Base-by-base conservation (phyloP, 2,329 filamentous ascomycete species). In the Fusarium buxicola region DNA sequence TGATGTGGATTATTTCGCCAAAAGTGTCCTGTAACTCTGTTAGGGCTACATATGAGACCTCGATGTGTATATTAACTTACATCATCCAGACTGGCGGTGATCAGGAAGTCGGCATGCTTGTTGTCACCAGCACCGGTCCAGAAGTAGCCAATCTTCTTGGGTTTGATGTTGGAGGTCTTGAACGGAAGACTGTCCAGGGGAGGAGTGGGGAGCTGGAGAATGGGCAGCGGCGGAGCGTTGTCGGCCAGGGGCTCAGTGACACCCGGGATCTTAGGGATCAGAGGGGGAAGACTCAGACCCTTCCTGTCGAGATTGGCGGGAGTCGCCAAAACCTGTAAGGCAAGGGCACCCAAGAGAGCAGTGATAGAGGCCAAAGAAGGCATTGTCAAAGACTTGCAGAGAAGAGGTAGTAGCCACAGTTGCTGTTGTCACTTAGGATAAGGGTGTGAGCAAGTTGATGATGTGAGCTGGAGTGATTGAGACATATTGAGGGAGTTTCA, bases 71-170 rank as follows among this genome's bases (percentile, higher is more conserved):
- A 1, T 0, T 8, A 63, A 18, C 76, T 72, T 65, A 81, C 80
- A 77, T 87, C 85, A 62, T 88, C 85, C 5, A 88, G 79, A 69
- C 81, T 84, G 71, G 83, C 82, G 1, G 85, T 85, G 2, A 83
- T 83, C 38, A 88, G 72, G 72, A 87, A 88, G 63, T 87, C 81
- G 69, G 82, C 82, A 73, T 88, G 85, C 41, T 80, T 68, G 67
- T 88, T 87, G 67, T 88, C 85, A 31, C 83, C 86, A 30, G 86
- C 78, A 15, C 81, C 85, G 48, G 84, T 86, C 84, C 84, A 88
- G 75, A 88, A 87, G 74, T 87, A 87, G 0, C 85, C 86, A 69
- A 88, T 85, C 77, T 88, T 88, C 81, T 88, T 88, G 25, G 86
- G 86, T 75, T 83, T 84, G 69, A 88, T 81, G 58, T 84, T 76